phyloP scores from a whole-genome alignment of 2,329 filamentous ascomycete genomes.

The Phialophora tarda region DNA sequence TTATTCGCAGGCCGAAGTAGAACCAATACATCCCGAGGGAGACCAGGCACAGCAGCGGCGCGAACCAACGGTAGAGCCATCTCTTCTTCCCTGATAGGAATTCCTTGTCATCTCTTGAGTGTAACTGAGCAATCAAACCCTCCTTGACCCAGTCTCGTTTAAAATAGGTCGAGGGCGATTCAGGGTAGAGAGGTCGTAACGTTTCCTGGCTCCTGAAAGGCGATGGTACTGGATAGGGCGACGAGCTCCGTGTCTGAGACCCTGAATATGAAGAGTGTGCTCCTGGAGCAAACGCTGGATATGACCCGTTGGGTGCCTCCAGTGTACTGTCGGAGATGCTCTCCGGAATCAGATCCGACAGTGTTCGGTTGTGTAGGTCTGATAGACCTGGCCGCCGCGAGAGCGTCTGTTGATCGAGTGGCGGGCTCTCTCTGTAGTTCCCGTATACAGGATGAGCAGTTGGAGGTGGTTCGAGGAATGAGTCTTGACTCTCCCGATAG shows the following conservation, averaged over 20 bases:
- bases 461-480: slow-evolving; percentile 27
- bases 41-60: slow-evolving; percentile 46
- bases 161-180: slow-evolving; percentile 41
- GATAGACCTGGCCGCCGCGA: slow-evolving; percentile 20
- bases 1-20: slow-evolving; percentile 60
- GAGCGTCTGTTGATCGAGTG: slow-evolving; percentile 16
- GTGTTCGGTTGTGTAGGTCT: slow-evolving; percentile 30
- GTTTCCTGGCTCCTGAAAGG: slow-evolving; percentile 46
- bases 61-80: slow-evolving; percentile 43
- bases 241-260: slow-evolving; percentile 38
- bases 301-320: slow-evolving; percentile 20
- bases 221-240: slow-evolving; percentile 42
- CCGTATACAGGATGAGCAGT: slow-evolving; percentile 32
- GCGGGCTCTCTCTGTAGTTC: slow-evolving; percentile 27
- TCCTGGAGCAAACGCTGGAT: slow-evolving; percentile 33
- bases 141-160: slow-evolving; percentile 48
- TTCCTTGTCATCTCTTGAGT: slow-evolving; percentile 47
- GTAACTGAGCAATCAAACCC: slow-evolving; percentile 46
- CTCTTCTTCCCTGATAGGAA: slow-evolving; percentile 49
- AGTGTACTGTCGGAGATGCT: slow-evolving; percentile 27
- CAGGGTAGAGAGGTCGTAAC: slow-evolving; percentile 45
- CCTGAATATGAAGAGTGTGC: slow-evolving; percentile 30
- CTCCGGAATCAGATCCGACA: slow-evolving; percentile 33
- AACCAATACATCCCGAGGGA: slow-evolving; percentile 47
- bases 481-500: slow-evolving; percentile 20